A percentile compares a stretch with the other conserved stretches of the same genome.
phyloP scores from a whole-genome alignment of 352 stramenopile species.

The Pelagophyceae sp. region DNA sequence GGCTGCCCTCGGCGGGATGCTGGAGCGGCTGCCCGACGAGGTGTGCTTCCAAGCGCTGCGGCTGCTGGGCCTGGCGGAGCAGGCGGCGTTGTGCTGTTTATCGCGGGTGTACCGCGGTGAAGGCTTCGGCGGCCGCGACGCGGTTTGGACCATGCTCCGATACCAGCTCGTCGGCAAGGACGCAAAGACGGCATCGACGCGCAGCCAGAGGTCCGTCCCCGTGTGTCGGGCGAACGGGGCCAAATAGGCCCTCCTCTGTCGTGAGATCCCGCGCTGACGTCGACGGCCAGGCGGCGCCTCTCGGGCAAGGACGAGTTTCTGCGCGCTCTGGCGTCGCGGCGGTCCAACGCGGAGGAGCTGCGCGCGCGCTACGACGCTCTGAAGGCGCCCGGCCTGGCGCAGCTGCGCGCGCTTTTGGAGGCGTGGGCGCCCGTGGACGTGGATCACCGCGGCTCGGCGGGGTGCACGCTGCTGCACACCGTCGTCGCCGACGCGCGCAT shows the following conservation, averaged over 20 bases:
- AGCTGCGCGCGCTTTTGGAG: not conserved
- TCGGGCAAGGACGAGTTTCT: not conserved
- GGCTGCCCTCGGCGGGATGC: too few species aligned
- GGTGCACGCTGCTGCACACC: not conserved
- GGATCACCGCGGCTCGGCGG: not conserved
- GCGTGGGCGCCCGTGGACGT: not conserved
- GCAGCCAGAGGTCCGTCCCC: too few species aligned
- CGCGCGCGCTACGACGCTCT: not conserved
- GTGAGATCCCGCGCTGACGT: too few species aligned
- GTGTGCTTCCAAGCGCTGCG: not conserved
- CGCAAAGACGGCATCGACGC: too few species aligned
- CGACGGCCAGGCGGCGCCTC: not conserved
- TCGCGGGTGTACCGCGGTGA: not conserved
- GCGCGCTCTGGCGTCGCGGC: not conserved
- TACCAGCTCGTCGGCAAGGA: not conserved
- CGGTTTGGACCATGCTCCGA: not conserved
- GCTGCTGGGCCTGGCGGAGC: not conserved
- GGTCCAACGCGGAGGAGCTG: not conserved
- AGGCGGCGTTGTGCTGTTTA: not conserved
- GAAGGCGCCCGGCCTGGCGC: not conserved
- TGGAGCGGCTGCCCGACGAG: not conserved
- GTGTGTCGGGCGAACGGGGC: too few species aligned
- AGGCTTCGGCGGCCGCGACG: not conserved
- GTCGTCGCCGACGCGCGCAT: slow-evolving; percentile 12
- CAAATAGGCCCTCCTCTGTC: too few species aligned